Base-by-base conservation (phyloP, 1,284 basidiomycete genomes). In the Ustilago sp. region DNA sequence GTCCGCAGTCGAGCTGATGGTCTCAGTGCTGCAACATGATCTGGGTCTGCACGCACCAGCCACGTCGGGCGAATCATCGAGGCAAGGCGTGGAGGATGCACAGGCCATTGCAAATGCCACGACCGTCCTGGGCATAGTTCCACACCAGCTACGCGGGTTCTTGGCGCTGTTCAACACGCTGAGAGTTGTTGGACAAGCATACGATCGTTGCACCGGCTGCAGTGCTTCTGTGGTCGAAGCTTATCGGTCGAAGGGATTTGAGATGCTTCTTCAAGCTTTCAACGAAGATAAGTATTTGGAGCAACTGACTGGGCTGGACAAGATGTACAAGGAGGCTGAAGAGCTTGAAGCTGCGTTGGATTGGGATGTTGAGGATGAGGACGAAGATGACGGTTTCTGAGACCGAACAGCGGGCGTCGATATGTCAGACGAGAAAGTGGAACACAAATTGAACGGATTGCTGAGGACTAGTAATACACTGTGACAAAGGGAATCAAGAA, bases 111-210 rank as follows among this genome's bases (percentile, higher is more conserved):
- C 61, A 2, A 59, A 63, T 52, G 69, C 74, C 8, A 66, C 57
- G 4, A 80, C 69, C 0, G 75, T 70, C 8, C 69, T 98, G 1
- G 95, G 95, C 0, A 88, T 92, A 3, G 92, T 98, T 0, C 96
- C 96, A 1, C 97, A 99, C 85, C 96, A 98, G 85, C 88, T 99
- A 6, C 91, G 97, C 0, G 97, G 95, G 0, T 94, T 91, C 88
- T 88, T 99, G 9, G 90, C 91, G 5, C 91, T 93, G 70, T 99
- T 97, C 89, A 89, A 91, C 55, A 94, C 91, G 47, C 88, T 96
- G 78, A 90, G 91, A 36, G 91, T 99, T 61, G 91, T 92, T 0
- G 96, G 95, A 0, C 90, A 92, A 2, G 93, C 95, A 0, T 99
- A 93, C 84, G 90, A 93, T 63, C 88, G 89, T 53, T 99, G 97